A percentile compares a stretch with the other conserved stretches of the same genome.
These are phyloP conservation scores for Podaxis mareebaensis DNA, from an alignment of 768 basidiomycete genomes.

Conservation along the genomic window DNA sequence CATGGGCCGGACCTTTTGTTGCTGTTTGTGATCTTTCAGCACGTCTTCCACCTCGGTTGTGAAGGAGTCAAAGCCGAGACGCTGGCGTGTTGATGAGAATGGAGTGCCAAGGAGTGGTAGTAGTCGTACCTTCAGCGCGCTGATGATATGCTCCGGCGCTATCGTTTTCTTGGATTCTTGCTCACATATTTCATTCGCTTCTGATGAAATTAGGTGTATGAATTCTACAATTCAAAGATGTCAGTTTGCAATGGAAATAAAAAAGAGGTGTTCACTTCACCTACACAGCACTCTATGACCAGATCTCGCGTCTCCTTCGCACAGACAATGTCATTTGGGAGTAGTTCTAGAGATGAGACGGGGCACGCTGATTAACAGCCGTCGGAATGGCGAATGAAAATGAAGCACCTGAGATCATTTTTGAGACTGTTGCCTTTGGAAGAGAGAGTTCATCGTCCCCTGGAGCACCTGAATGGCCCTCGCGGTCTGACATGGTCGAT, in stretches of 20 bases:
- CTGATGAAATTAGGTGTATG: slow-evolving; percentile 94
- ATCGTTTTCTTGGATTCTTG: slow-evolving; percentile 99
- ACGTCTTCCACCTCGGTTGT: slow-evolving; percentile 90
- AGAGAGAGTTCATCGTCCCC: slow-evolving; percentile 92
- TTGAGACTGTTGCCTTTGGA: slow-evolving; percentile 96
- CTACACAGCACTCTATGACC: slow-evolving; percentile 98
- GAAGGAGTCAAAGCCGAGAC: slow-evolving; percentile 91
- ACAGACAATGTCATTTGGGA: slow-evolving; percentile 85
- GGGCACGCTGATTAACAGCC: neutral
- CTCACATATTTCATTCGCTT: slow-evolving; percentile 98
- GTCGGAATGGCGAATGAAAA: neutral
- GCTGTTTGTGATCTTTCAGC: slow-evolving; percentile 94
- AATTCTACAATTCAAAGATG: slow-evolving; percentile 66
- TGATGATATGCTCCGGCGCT: slow-evolving; percentile 94
- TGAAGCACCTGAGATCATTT: slow-evolving; percentile 86
- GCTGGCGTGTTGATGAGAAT: slow-evolving; percentile 42
- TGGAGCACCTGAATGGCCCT: slow-evolving; percentile 68
- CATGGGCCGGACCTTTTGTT: slow-evolving; percentile 70
- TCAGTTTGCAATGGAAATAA: slow-evolving; percentile 1
- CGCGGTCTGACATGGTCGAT: slow-evolving; percentile 82
- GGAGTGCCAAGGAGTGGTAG: neutral
- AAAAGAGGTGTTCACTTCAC: slow-evolving; percentile 50
- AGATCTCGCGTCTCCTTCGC: slow-evolving; percentile 97
- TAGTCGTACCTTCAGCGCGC: slow-evolving; percentile 76
- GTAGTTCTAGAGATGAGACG: slow-evolving; percentile 62